A percentile compares a stretch with the other conserved stretches of the same genome.
phyloP scores from a whole-genome alignment of 2,329 filamentous ascomycete species.

The Aureobasidium sp. region DNA sequence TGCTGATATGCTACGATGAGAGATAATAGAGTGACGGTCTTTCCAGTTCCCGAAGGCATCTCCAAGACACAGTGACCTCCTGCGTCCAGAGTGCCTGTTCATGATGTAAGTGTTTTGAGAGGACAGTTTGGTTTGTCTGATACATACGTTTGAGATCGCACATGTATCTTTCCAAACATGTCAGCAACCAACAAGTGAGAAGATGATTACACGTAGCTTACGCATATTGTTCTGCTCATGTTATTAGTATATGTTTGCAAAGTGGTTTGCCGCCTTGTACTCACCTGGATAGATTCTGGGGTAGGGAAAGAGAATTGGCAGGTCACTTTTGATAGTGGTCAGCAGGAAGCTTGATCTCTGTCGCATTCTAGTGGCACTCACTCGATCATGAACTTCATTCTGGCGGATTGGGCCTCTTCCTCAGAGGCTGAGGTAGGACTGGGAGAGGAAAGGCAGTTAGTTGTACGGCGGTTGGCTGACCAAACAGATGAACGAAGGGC shows the following conservation, averaged over 20 bases:
- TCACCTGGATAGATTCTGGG: constrained; percentile 60
- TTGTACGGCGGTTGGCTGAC: constrained; percentile 1
- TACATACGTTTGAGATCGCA: constrained; percentile 64
- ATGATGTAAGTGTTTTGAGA: neutral
- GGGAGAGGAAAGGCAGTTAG: neutral
- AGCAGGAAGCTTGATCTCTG: neutral
- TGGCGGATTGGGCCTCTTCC: constrained; percentile 26
- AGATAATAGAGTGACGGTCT: constrained; percentile 90
- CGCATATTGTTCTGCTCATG: constrained; percentile 55
- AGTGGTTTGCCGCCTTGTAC: neutral
- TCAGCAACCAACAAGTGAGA: neutral
- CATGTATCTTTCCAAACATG: constrained; percentile 53
- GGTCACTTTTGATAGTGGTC: constrained; percentile 42
- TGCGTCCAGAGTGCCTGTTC: constrained; percentile 69
- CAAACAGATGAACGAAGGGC: constrained; percentile 9
- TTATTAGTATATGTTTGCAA: constrained; percentile 16
- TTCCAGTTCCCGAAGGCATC: constrained; percentile 98
- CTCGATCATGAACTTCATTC: constrained; percentile 76
- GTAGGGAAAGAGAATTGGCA: constrained; percentile 67
- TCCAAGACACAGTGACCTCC: constrained; percentile 94
- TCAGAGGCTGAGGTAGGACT: neutral
- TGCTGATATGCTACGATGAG: constrained; percentile 96
- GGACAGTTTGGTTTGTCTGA: neutral
- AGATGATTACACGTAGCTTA: constrained; percentile 25
- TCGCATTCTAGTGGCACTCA: constrained; percentile 30